Percentiles rank a stretch among this genome's conserved stretches.
Conservation (phyloP, 768 basidiomycete genomes). For the Scleroderma citrinum region DNA sequence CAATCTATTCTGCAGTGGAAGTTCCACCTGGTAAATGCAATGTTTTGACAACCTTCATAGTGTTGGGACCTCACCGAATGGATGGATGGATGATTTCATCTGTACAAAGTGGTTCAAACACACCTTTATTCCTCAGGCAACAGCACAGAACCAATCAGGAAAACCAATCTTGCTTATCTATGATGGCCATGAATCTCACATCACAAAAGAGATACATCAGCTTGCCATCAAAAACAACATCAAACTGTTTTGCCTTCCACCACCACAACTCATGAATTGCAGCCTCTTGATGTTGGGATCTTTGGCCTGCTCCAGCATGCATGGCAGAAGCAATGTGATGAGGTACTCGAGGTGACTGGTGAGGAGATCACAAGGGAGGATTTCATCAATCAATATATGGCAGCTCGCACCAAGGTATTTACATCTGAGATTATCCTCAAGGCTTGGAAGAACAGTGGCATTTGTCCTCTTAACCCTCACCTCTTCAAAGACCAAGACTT, state of each 20-base stretch:
- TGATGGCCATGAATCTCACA: conserved; percentile 42
- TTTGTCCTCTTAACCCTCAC: conserved; percentile 21
- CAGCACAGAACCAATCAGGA: conserved; percentile 16
- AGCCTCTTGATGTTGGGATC: conserved; percentile 38
- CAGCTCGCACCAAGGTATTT: conserved; percentile 9
- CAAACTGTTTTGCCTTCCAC: conserved; percentile 30
- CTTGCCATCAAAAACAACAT: conserved; percentile 26
- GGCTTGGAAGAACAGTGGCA: conserved; percentile 21
- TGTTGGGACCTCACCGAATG: conserved; percentile 31
- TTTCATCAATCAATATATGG: neutral
- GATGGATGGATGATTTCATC: conserved; percentile 37
- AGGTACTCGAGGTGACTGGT: conserved; percentile 13
- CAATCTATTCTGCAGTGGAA: neutral
- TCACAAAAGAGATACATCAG: conserved; percentile 16
- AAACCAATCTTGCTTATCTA: conserved; percentile 35
- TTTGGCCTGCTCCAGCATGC: conserved; percentile 28
- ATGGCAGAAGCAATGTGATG: conserved; percentile 26
- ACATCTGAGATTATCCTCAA: conserved; percentile 9
- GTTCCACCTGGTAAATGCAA: neutral
- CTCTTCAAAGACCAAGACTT: conserved; percentile 21
- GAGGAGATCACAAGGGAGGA: conserved; percentile 7
- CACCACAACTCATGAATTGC: conserved; percentile 36
- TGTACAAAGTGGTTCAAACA: conserved; percentile 34
- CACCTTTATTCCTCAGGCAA: conserved; percentile 33
- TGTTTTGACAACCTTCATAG: conserved; percentile 18